Conservation (phyloP, 225 moss, liverwort and hornwort genomes). For the Lunularia cruciata region DNA sequence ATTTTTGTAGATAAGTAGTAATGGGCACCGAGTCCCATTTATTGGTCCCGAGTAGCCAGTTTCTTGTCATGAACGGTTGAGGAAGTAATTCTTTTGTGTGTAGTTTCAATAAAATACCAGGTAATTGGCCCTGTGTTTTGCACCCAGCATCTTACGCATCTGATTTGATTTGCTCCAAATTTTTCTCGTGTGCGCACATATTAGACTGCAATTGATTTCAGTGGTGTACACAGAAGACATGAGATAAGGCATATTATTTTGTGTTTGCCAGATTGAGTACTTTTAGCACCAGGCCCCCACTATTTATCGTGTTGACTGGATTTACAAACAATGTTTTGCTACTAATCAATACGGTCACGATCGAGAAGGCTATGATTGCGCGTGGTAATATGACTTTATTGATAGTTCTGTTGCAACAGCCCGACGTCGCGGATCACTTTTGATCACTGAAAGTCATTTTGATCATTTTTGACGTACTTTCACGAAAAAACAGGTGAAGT, state of each 20-base stretch:
- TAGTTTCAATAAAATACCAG: conserved; percentile 14
- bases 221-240: neutral
- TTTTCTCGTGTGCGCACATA: neutral
- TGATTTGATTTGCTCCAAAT: too few relatives aligned
- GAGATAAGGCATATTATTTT: neutral
- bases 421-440: too few relatives aligned
- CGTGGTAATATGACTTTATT: too few relatives aligned
- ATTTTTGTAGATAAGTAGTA: conserved; percentile 4
- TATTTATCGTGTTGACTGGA: too few relatives aligned
- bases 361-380: too few relatives aligned
- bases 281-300: neutral
- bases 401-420: too few relatives aligned
- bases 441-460: too few relatives aligned
- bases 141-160: too few relatives aligned
- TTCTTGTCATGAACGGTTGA: conserved; percentile 1
- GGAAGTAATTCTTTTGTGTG: neutral
- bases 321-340: too few relatives aligned
- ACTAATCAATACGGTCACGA: too few relatives aligned
- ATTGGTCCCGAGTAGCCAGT: conserved; percentile 2
- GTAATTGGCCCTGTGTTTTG: conserved; percentile 9
- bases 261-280: neutral
- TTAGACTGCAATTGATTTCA: neutral
- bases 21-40: neutral
- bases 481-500: too few relatives aligned
- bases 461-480: too few relatives aligned